These are phyloP conservation scores for Stachybotrys elegans DNA, from an alignment of 2,329 filamentous ascomycete species.

Conservation along the genomic window DNA sequence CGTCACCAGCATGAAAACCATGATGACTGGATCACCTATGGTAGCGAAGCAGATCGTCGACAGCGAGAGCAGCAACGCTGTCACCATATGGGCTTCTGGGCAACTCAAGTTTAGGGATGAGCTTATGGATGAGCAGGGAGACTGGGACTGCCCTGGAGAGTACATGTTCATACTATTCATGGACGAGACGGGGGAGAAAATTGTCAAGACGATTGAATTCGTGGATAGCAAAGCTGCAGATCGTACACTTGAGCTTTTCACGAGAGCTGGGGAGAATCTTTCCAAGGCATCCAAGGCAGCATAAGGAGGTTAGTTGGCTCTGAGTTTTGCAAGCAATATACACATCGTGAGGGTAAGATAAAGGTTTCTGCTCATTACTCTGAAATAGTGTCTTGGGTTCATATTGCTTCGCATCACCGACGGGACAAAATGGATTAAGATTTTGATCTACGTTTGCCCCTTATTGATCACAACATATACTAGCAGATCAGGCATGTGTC, in stretches of 20 bases:
- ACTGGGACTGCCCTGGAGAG: not conserved
- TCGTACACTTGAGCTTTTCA: not conserved
- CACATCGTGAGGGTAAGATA: too few relatives aligned
- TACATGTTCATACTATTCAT: not conserved
- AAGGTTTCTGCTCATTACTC: too few relatives aligned
- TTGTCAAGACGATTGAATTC: not conserved
- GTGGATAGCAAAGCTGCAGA: not conserved
- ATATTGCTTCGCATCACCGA: not conserved
- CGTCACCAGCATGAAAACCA: not conserved
- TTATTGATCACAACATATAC: not conserved
- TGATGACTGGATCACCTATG: not conserved
- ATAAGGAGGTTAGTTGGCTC: too few relatives aligned
- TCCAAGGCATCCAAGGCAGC: not conserved
- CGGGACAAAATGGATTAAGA: not conserved
- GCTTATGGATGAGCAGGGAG: not conserved
- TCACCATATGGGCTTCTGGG: not conserved
- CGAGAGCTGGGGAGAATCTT: not conserved
- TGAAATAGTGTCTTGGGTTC: not conserved
- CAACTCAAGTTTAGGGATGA: not conserved
- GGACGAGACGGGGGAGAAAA: not conserved
- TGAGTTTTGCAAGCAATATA: too few relatives aligned
- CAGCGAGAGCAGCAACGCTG: not conserved
- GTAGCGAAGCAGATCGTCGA: not conserved
- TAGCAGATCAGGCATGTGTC: not conserved
- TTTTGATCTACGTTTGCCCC: not conserved